These are phyloP conservation scores for Colletotrichum sp. DNA, from an alignment of 2,329 filamentous ascomycete genomes.

Conservation along the genomic window DNA sequence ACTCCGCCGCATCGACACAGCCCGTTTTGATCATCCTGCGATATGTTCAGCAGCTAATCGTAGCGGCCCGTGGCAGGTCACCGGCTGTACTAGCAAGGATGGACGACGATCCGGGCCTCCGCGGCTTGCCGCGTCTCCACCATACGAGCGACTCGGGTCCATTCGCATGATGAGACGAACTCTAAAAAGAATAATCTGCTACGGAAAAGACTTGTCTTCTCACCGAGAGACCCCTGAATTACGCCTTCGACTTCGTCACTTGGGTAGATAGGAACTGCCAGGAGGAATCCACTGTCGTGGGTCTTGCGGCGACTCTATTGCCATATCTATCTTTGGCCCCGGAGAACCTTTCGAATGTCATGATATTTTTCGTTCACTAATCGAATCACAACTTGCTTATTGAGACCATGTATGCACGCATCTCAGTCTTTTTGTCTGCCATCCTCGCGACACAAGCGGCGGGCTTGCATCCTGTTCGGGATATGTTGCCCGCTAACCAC, in stretches of 20 bases:
- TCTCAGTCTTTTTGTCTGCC: neutral
- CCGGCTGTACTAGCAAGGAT: neutral
- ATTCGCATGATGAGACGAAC: constrained; percentile 1
- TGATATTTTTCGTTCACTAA: neutral
- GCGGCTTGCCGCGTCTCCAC: constrained; percentile 8
- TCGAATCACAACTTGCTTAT: neutral
- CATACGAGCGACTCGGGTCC: neutral
- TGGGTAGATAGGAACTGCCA: neutral
- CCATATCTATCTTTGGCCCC: neutral
- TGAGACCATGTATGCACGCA: neutral
- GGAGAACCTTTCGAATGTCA: neutral
- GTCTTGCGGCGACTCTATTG: neutral
- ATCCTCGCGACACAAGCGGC: neutral
- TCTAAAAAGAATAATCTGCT: neutral
- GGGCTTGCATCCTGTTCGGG: neutral
- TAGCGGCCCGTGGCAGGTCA: neutral
- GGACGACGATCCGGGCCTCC: neutral
- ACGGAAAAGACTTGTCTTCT: neutral
- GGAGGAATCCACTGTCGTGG: too few species aligned
- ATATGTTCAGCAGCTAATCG: neutral
- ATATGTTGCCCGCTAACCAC: neutral
- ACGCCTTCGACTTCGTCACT: neutral
- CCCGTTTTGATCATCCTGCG: neutral
- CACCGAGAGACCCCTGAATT: neutral
- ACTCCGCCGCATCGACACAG: neutral